phyloP scores from a whole-genome alignment of 1,139 yeast species.

The Scheffersomyces illinoinensis region DNA sequence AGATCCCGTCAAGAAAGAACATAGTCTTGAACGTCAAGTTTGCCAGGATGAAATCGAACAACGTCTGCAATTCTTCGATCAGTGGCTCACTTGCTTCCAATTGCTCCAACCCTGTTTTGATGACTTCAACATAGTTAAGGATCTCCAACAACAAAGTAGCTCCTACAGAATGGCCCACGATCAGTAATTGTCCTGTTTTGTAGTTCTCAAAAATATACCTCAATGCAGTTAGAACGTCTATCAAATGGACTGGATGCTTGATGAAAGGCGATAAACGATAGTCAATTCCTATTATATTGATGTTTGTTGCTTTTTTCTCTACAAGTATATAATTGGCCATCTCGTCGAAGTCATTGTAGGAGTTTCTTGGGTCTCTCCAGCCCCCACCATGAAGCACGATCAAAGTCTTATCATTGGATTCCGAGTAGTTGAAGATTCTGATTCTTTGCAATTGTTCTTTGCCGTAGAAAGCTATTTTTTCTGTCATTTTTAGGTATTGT shows the following conservation, averaged over 20 bases:
- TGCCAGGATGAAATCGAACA: not conserved
- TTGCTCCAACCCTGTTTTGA: slow-evolving; percentile 12
- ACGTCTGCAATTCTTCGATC: not conserved
- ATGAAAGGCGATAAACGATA: slow-evolving; percentile 69
- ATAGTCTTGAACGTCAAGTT: not conserved
- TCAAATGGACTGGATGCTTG: slow-evolving; percentile 62
- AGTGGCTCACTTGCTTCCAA: not conserved
- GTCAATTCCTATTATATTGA: slow-evolving; percentile 50
- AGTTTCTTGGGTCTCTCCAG: slow-evolving; percentile 73
- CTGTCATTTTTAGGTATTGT: not conserved
- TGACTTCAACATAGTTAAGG: slow-evolving; percentile 26
- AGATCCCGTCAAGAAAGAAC: slow-evolving; percentile 52
- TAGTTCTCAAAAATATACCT: slow-evolving; percentile 21
- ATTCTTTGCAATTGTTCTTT: slow-evolving; percentile 17
- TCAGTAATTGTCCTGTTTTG: slow-evolving; percentile 21
- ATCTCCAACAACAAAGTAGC: slow-evolving; percentile 68
- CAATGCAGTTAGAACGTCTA: slow-evolving; percentile 56
- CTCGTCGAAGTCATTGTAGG: slow-evolving; percentile 53
- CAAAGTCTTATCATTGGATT: slow-evolving; percentile 16
- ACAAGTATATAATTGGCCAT: slow-evolving; percentile 25
- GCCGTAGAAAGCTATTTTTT: slow-evolving; percentile 14
- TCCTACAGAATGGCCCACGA: slow-evolving; percentile 84
- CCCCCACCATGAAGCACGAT: slow-evolving; percentile 87
- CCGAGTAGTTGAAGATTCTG: slow-evolving; percentile 13
- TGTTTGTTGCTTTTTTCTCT: slow-evolving; percentile 1